Evolutionary conservation across 805 yeast species (phyloP).

Genomic region (Yarrowia phangngaensis): DNA sequence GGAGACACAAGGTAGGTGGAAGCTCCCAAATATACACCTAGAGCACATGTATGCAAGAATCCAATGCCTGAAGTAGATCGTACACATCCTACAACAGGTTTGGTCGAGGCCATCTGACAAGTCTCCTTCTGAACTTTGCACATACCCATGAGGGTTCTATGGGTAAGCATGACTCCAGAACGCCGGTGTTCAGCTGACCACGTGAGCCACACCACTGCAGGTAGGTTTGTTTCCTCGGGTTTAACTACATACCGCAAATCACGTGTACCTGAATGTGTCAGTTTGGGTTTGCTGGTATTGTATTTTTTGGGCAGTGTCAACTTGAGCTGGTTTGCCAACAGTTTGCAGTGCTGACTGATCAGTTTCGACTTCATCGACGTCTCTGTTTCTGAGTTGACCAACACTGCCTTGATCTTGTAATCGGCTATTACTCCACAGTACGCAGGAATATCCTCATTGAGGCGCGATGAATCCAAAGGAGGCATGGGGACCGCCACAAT

Average conservation of each 20-base stretch:
- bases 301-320: slow-evolving; percentile 50
- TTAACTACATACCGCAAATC: slow-evolving; percentile 12
- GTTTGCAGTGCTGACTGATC: slow-evolving; percentile 56
- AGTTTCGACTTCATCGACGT: slow-evolving; percentile 63
- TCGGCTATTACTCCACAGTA: slow-evolving; percentile 63
- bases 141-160: slow-evolving; percentile 62
- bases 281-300: slow-evolving; percentile 60
- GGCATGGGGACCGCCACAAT: slow-evolving; percentile 70
- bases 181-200: slow-evolving; percentile 70
- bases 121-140: slow-evolving; percentile 92
- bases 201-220: slow-evolving; percentile 62
- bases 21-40: slow-evolving; percentile 85
- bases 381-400: slow-evolving; percentile 77
- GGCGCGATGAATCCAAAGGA: slow-evolving; percentile 62
- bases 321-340: slow-evolving; percentile 38
- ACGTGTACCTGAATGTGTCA: slow-evolving; percentile 34
- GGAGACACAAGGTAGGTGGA: slow-evolving; percentile 79
- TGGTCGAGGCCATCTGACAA: slow-evolving; percentile 68
- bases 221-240: slow-evolving; percentile 41
- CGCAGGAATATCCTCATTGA: slow-evolving; percentile 70
- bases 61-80: slow-evolving; percentile 84
- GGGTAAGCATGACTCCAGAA: slow-evolving; percentile 54
- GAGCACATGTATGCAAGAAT: slow-evolving; percentile 72
- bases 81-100: slow-evolving; percentile 80
- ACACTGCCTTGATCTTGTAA: slow-evolving; percentile 64